Conservation (phyloP, 2,329 filamentous ascomycete species). For the Xylariaceae sp. region DNA sequence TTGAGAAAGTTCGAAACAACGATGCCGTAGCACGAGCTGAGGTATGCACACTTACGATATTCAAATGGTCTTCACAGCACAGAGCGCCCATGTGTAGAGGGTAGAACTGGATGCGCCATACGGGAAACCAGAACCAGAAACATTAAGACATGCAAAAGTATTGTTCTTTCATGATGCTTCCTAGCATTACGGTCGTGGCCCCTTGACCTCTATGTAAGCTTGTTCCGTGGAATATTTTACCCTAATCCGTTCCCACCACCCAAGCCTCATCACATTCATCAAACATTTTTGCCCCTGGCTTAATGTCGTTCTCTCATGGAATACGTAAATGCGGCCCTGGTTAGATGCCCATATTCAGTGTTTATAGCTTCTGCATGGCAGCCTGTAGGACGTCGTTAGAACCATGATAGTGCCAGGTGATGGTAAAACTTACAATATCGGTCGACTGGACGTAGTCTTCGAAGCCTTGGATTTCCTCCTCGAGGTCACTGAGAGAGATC, state of each 20-base stretch:
- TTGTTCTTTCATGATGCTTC: conserved; percentile 21
- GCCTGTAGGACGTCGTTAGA: conserved; percentile 32
- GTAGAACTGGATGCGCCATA: background rate
- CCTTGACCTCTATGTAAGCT: conserved; percentile 25
- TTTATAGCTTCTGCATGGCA: conserved; percentile 92
- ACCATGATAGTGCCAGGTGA: background rate
- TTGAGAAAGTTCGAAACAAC: background rate
- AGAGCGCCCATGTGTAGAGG: background rate
- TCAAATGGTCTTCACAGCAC: background rate
- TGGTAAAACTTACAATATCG: conserved; percentile 59
- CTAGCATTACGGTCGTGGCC: conserved; percentile 21
- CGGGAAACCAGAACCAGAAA: background rate
- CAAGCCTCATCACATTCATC: conserved; percentile 31
- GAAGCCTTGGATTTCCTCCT: conserved; percentile 73
- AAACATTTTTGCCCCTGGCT: conserved; percentile 25
- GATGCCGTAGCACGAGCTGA: background rate
- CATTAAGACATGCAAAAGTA: conserved; percentile 8
- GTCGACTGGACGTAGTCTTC: conserved; percentile 97
- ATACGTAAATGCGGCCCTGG: conserved; percentile 22
- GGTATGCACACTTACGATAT: background rate
- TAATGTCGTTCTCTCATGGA: conserved; percentile 30
- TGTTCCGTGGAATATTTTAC: conserved; percentile 18
- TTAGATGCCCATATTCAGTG: conserved; percentile 14
- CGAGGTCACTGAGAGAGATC: conserved; percentile 78
- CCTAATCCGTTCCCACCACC: conserved; percentile 22